Evolutionary conservation across 345 rosid genomes (phyloP), one percentile per base, ranked within the genome.

Genomic region (Citrus cavaleriei): DNA sequence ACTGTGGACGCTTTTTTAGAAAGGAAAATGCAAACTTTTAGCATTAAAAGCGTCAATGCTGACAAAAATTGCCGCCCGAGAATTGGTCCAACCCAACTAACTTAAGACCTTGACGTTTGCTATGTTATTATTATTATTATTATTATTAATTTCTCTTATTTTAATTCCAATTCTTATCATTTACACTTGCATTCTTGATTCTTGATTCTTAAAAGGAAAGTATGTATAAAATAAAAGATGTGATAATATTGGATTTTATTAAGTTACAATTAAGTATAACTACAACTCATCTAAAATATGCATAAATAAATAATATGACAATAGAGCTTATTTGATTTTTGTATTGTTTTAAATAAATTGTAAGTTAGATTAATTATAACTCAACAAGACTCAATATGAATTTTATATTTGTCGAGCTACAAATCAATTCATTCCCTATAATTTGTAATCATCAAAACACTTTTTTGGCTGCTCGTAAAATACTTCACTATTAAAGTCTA

Each of bases 51-150:
- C 18, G 9, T 0, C 19, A 8, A 54, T 54, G 6, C 6, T 7
- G 71, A 64, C 78, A 75, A 64, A n/a, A 1, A 42, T 21, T 21
- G 78, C 70, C 78, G 78, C 78, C 71, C 78, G 28, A 9, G 69
- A 10, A 30, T 62, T 0, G 63, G 40, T n/a, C 61, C 21, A 54
- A 13, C 19, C 21, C 78, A 49, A 75, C 61, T 0, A 62, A 49
- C 22, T 42, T 34, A 19, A 46, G 37, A 32, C 49, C 70, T 49
- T 51, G 7, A 46, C 62, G 3, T 49, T 51, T 65, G 10, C 27
- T 4, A 10, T 14, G 30, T 5, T 6, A 12, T 27, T 70, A 2
- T 51, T 42, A 24, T 42, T 70, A 54, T 28, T 28, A 28, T 22
- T 14, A 12, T 27, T 49, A 5, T 49, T 42, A n/a, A 7, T 3